Evolutionary conservation across 345 rosid species (phyloP), one percentile per base, ranked within the genome.

Genomic region (Lumnitzera racemosa): DNA sequence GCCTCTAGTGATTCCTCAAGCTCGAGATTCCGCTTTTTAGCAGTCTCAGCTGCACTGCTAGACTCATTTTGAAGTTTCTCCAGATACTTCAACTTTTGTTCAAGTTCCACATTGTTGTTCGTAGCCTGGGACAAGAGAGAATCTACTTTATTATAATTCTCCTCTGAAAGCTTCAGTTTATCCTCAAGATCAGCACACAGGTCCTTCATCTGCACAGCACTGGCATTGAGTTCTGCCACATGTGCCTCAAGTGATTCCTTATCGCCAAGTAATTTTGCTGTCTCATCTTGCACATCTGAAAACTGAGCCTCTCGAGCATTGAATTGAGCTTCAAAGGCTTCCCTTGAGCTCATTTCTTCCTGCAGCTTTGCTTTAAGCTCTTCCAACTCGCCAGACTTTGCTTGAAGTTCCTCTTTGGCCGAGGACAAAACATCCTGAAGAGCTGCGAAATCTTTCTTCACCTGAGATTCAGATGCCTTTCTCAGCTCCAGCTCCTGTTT

Each of bases 51-150:
- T 58, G 65, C 88, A 64, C 75, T 68, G 67, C 83, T 83, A 25
- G 87, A 70, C 73, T 85, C 86, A 47, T 12, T 68, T 61, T 83
- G 87, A 59, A 74, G 81, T 57, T 74, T 88, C 69, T 83, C 96
- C 57, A 88, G 69, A 29, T 87, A 83, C 69, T 86, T 85, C 77
- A 90, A 53, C 72, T 83, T 88, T 72, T 86, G 72, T 57, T 80
- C 90, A 56, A 90, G 92, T 71, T 83, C 95, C 53, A 78, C 79
- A 61, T 73, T 88, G 70, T 73, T 76, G 8, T 85, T 73, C 72
- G 87, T 75, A 61, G 97, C 85, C 71, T 84, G 79, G 65, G 95
- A 80, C 67, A 88, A 66, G 56, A 80, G 86, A 61, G 88, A 85
- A 68, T 88, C 92, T 13, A 83, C 61, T 66, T 80, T 84, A 27